These are phyloP conservation scores for Biscogniauxia mediterranea DNA, from an alignment of 2,329 filamentous ascomycete genomes.

Conservation along the genomic window DNA sequence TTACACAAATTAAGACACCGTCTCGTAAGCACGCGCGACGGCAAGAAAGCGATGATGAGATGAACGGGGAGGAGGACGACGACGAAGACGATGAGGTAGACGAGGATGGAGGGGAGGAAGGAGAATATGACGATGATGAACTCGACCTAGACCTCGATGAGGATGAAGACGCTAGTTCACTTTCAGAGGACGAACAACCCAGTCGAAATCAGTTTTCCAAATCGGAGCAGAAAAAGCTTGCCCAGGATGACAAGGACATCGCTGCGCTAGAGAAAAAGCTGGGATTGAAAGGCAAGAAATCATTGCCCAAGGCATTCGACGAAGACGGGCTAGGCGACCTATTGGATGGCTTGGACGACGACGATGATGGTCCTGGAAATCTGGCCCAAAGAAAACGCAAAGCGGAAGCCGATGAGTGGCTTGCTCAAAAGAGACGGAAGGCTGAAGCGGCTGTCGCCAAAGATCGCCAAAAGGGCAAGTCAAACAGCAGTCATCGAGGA, in stretches of 20 bases:
- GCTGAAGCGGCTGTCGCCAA: conserved; percentile 29
- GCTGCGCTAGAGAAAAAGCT: conserved; percentile 82
- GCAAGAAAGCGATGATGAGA: conserved; percentile 17
- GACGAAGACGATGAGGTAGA: conserved; percentile 19
- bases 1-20: conserved; percentile 4
- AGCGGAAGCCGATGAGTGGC: conserved; percentile 58
- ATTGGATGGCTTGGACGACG: conserved; percentile 65
- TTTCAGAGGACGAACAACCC: conserved; percentile 5
- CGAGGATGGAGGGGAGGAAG: conserved; percentile 9
- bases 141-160: conserved; percentile 10
- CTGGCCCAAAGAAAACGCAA: conserved; percentile 62
- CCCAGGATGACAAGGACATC: conserved; percentile 85
- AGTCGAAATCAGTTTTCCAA: conserved; percentile 29
- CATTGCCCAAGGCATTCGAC: conserved; percentile 67
- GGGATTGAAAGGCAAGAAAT: conserved; percentile 75
- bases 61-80: conserved; percentile 29
- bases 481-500: conserved; percentile 25
- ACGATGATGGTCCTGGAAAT: conserved; percentile 43
- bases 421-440: conserved; percentile 56
- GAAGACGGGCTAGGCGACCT: conserved; percentile 83
- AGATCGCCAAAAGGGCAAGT: conserved; percentile 15
- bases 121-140: conserved; percentile 10
- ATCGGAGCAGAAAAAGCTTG: conserved; percentile 60
- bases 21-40: conserved; percentile 6
- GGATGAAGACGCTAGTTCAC: background rate